Base-by-base conservation (phyloP, 2,329 filamentous ascomycete species). In the Cytospora piceicola region DNA sequence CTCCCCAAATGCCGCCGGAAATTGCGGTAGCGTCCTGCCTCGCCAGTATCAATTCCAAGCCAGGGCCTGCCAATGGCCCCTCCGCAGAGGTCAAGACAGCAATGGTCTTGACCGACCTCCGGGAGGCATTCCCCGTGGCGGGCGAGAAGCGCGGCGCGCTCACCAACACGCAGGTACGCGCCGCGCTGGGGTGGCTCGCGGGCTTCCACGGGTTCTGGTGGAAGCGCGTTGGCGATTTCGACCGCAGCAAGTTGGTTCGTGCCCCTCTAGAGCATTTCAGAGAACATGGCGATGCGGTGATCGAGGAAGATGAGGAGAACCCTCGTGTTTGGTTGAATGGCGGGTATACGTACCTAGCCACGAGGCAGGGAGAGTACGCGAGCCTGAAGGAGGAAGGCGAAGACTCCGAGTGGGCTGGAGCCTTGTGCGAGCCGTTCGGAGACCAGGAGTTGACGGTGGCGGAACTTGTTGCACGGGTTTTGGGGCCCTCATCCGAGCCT, bases 331-430 rank as follows among this genome's bases (percentile, higher is more conserved):
- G 88, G 88, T 74, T 88, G 8, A 88, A 90, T 53, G 88, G 88
- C 1, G 88, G 88, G 0, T 91, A 91, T 71, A 90, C 88, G 0
- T 90, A 90, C 69, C 83, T 91, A 0, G 84, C 86, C 0, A 91
- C 88, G 0, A 81, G 88, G 6, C 78, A 78, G 9, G 81, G 74
- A 22, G 88, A 91, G 72, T 89, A 85, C 66, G 72, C 72, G 0
- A 75, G 73, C 0, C 80, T 90, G 0, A 75, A 71, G 0, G 68
- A 73, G 0, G 83, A 87, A 22, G 49, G 49, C 57, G 46, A 49
- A 20, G 66, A 71, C 0, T 74, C 77, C 20, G 85, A 88, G 71
- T 90, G 88, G 87, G 82, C 78, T 0, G 69, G 73, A 1, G 73
- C 77, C 0, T 77, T 90, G 9, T 87, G 86, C 52, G 66, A 69